Conservation (phyloP, 176 grass and related monocot genomes). For the Triticum monococcum region DNA sequence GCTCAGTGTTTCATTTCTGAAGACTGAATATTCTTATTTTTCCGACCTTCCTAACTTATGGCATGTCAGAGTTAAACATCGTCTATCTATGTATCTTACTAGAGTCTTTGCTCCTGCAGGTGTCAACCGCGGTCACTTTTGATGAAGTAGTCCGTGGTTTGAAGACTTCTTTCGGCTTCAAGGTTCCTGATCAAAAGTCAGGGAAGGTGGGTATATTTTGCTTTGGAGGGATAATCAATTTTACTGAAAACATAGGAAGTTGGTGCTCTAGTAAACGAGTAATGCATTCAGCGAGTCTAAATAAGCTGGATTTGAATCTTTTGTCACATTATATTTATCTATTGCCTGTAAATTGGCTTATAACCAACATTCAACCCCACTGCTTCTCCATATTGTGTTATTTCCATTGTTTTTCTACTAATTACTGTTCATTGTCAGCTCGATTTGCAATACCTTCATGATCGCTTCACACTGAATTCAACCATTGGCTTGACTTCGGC, state of each 20-base stretch:
- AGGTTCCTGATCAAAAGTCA: conserved; percentile 83
- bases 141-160: conserved; percentile 69
- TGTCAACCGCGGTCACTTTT: conserved; percentile 70
- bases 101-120: conserved; percentile 41
- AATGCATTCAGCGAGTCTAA: neutral
- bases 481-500: conserved; percentile 68
- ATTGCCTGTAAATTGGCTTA: neutral
- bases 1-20: neutral
- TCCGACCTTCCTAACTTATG: neutral
- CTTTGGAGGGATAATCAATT: neutral
- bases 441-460: conserved; percentile 83
- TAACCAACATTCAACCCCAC: neutral
- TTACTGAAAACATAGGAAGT: neutral
- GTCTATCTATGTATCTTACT: conserved; percentile 26
- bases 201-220: conserved; percentile 59
- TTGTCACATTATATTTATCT: neutral
- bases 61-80: neutral
- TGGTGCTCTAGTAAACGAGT: neutral
- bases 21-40: neutral
- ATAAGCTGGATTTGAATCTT: neutral
- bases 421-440: conserved; percentile 47
- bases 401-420: neutral
- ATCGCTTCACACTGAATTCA: conserved; percentile 59
- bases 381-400: neutral
- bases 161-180: conserved; percentile 76